A percentile compares a stretch with the other conserved stretches of the same genome.
Conservation (phyloP, 2,329 filamentous ascomycete species). For the Exophiala viscosa region DNA sequence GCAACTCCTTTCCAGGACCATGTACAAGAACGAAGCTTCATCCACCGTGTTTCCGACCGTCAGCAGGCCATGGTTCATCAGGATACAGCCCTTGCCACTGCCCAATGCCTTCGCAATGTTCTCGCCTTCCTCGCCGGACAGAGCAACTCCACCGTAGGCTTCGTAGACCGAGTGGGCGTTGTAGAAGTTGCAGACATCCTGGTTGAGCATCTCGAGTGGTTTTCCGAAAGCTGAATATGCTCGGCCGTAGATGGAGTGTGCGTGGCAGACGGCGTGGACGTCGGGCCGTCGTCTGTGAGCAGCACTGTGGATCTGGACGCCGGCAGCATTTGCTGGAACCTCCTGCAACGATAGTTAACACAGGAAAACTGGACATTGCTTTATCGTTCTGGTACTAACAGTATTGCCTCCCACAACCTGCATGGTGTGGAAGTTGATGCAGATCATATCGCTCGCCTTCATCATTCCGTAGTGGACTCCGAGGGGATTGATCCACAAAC, state of each 20-base stretch:
- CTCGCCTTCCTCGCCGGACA: conserved; percentile 59
- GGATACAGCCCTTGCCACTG: conserved; percentile 23
- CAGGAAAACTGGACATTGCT: neutral
- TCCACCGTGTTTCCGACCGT: conserved; percentile 69
- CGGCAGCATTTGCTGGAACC: conserved; percentile 37
- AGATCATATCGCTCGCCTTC: conserved; percentile 63
- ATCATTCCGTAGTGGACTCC: conserved; percentile 62
- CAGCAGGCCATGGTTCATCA: conserved; percentile 40
- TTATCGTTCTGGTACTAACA: neutral
- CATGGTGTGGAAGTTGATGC: conserved; percentile 57
- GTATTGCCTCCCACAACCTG: conserved; percentile 60
- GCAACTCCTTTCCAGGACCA: conserved; percentile 65
- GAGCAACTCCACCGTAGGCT: conserved; percentile 61
- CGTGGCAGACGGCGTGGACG: conserved; percentile 37
- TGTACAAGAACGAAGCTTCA: conserved; percentile 68
- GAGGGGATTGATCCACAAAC: conserved; percentile 65
- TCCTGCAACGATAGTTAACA: neutral
- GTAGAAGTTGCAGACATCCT: conserved; percentile 39
- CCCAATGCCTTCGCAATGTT: conserved; percentile 51
- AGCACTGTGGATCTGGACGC: conserved; percentile 45
- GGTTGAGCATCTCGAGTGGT: conserved; percentile 46
- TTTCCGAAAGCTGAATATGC: conserved; percentile 47
- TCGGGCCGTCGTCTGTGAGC: conserved; percentile 53
- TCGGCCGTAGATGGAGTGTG: conserved; percentile 44
- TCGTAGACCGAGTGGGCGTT: conserved; percentile 62